Conservation (phyloP, 2,329 filamentous ascomycete genomes). For the Talaromyces islandicus region DNA sequence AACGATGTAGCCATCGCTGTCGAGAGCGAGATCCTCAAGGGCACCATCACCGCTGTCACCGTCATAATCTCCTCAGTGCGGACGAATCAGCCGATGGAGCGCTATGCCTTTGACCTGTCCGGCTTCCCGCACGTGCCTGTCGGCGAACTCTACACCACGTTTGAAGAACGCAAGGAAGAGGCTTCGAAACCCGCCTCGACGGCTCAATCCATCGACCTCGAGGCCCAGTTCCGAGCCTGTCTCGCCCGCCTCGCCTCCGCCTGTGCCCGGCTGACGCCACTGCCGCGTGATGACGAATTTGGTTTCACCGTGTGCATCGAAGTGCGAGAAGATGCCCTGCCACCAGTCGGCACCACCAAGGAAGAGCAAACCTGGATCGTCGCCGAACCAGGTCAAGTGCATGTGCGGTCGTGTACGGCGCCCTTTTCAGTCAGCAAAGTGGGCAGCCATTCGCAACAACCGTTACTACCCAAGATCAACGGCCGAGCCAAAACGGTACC, state of each 20-base stretch:
- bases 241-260: slow-evolving; percentile 39
- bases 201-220: slow-evolving; percentile 35
- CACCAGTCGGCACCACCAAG: slow-evolving; percentile 40
- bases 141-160: slow-evolving; percentile 45
- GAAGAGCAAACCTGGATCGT: slow-evolving; percentile 57
- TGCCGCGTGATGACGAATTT: slow-evolving; percentile 43
- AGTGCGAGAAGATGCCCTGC: slow-evolving; percentile 40
- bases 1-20: slow-evolving; percentile 71
- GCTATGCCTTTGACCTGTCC: slow-evolving; percentile 56
- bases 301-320: slow-evolving; percentile 46
- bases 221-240: slow-evolving; percentile 45
- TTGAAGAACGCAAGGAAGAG: slow-evolving; percentile 39
- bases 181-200: slow-evolving; percentile 25
- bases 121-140: slow-evolving; percentile 47
- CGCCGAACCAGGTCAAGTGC: slow-evolving; percentile 45
- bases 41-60: slow-evolving; percentile 49
- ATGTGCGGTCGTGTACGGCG: slow-evolving; percentile 33
- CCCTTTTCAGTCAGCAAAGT: slow-evolving; percentile 34
- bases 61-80: slow-evolving; percentile 51
- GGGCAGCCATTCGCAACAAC: slow-evolving; percentile 25
- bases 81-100: slow-evolving; percentile 50
- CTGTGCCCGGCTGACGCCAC: slow-evolving; percentile 36
- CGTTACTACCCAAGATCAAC: slow-evolving; percentile 26
- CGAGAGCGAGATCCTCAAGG: slow-evolving; percentile 60
- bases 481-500: slow-evolving; percentile 54